Base-by-base conservation (phyloP, 495 filamentous ascomycete genomes). In the Amphirosellinia nigrospora region DNA sequence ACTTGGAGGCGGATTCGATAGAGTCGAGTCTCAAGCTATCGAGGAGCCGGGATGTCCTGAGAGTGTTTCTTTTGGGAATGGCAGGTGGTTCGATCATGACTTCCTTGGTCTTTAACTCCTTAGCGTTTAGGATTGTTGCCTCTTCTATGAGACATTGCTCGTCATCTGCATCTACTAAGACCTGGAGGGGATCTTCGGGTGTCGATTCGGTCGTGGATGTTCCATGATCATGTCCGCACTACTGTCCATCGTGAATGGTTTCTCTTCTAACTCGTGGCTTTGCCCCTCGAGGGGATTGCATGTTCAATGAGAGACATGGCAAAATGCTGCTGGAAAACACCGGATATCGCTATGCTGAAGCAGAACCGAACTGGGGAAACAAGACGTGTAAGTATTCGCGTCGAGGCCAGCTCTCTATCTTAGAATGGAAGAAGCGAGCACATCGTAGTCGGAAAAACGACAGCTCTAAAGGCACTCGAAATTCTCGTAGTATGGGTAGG, bases 1-100 rank as follows among this genome's bases (percentile, higher is more conserved):
- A 69, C 71, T 81, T 69, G 55, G 69, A 71, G n/a, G 70, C 69
- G 1, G 78, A 65, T 62, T 78, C 76, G 69, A 77, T 76, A 36
- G 78, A 70, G 19, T 75, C 75, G n/a, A 83, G 74, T 72, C 81
- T 81, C n/a, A 84, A 72, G 68, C 71, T 79, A 61, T 82, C 79
- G 11, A 84, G 74, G 32, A 84, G 66, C 56, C 79, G 73, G n/a
- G 83, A 83, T 21, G 71, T 70, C 28, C 84, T 75, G n/a, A 84
- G 81, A 19, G 78, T 77, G 62, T 80, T 85, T 77, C 76, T 82
- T 70, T 78, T 73, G 15, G 84, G 84, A 13, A 85, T 38, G 52
- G 66, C 70, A 15, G 76, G 76, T 11, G 76, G 70, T 69, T 75
- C 74, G 23, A 78, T 73, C 32, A 72, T 74, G 60, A 75, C 68